Percentiles rank a stretch among this genome's conserved stretches.
phyloP scores from a whole-genome alignment of 2,329 filamentous ascomycete species.

The Neonectria neomacrospora region DNA sequence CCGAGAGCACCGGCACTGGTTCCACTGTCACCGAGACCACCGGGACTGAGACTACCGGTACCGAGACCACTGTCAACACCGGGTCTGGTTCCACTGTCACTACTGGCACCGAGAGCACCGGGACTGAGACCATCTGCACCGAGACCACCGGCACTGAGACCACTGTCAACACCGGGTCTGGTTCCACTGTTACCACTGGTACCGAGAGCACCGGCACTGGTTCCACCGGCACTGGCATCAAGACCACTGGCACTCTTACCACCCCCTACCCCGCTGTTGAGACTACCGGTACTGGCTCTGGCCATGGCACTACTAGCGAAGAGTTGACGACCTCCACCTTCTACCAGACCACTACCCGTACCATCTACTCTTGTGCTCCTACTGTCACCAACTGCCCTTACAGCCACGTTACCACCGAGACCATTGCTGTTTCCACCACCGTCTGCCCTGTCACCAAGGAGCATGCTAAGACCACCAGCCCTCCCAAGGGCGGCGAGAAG shows the following conservation, averaged over 20 bases:
- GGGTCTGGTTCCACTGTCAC: too few relatives aligned
- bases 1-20: too few relatives aligned
- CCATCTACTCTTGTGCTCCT: constrained; percentile 40
- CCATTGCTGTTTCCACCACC: constrained; percentile 51
- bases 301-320: constrained; percentile 32
- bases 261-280: constrained; percentile 38
- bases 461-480: too few relatives aligned
- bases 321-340: constrained; percentile 42
- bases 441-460: constrained; percentile 45
- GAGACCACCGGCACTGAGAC: constrained; percentile 18
- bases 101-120: constrained; percentile 12
- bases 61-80: neutral
- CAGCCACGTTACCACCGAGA: constrained; percentile 44
- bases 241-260: constrained; percentile 30
- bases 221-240: constrained; percentile 40
- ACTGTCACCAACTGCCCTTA: constrained; percentile 40
- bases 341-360: constrained; percentile 44
- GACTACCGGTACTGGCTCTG: constrained; percentile 46
- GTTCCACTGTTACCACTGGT: constrained; percentile 2
- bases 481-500: too few relatives aligned
- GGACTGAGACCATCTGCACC: constrained; percentile 16
- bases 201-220: constrained; percentile 26
- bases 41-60: constrained; percentile 11
- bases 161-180: constrained; percentile 24
- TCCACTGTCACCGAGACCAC: constrained; percentile 15